Evolutionary conservation across 192 early-diverging fungal genomes (phyloP).

Genomic region (Podila horticola): DNA sequence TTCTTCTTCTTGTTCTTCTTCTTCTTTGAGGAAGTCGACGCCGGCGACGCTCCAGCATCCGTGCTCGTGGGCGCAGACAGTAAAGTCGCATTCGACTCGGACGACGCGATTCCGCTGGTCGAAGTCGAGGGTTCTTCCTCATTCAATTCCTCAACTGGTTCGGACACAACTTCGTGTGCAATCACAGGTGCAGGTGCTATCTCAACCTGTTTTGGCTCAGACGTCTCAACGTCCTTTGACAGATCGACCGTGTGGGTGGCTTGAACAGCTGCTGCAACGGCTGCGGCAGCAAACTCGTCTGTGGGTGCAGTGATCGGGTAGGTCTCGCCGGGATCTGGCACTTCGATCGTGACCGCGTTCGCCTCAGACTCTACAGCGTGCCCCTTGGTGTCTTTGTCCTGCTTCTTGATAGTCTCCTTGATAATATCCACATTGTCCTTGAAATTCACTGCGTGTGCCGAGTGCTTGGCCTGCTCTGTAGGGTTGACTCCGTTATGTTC

Average conservation of each 20-base stretch:
- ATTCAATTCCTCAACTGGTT: not conserved
- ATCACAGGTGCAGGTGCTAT: not conserved
- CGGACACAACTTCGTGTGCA: not conserved
- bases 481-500: not conserved
- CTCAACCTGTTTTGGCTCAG: not conserved
- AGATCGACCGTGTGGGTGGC: not conserved
- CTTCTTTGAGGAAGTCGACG: slow-evolving; percentile 17
- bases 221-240: not conserved
- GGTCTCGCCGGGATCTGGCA: slow-evolving; percentile 12
- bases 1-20: slow-evolving; percentile 52
- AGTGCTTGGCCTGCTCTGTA: not conserved
- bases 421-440: slow-evolving; percentile 27
- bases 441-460: slow-evolving; percentile 20
- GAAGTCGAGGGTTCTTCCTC: not conserved
- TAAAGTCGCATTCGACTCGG: slow-evolving; percentile 12
- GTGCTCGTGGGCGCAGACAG: not conserved
- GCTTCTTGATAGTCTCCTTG: slow-evolving; percentile 3
- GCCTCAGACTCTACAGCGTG: not conserved
- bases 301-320: slow-evolving; percentile 7
- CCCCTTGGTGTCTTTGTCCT: not conserved
- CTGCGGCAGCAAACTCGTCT: not conserved
- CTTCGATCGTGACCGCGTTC: slow-evolving; percentile 7
- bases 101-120: not conserved
- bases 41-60: slow-evolving; percentile 3
- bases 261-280: not conserved